Evolutionary conservation across 2,329 filamentous ascomycete species (phyloP), one percentile per base, ranked within the genome.

Genomic region (Bipolaris sorokiniana): DNA sequence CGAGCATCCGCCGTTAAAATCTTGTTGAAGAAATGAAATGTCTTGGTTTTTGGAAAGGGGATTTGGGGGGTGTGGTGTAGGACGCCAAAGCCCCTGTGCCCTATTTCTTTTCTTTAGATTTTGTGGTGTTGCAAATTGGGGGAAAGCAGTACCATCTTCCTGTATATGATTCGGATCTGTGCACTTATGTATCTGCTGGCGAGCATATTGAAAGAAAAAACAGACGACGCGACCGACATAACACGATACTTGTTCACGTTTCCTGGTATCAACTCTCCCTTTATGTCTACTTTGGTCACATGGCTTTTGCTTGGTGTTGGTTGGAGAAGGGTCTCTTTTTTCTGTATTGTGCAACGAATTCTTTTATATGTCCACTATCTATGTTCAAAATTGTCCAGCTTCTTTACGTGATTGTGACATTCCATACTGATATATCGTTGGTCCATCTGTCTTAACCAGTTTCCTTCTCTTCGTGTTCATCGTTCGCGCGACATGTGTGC

Each of bases 1-100:
- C 51, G 49, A 62, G 56, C 48, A 56, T 57, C 53, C 54, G 61
- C 57, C 63, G 60, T 62, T 70, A 70, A 70, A 54, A 20, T 64
- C 59, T 60, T 49, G 31, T 48, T 61, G 18, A 22, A 74, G 71
- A 70, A 72, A 70, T 75, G 67, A 67, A 67, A 52, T 15, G 20
- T 10, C 51, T 41, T n/a, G 10, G 37, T 54, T 42, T 42, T 20
- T 20, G 13, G 20, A 15, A 42, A 22, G 6, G 22, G 20, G 40
- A 5, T 26, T 31, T 31, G 28, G 28, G 40, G 20, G 6, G 15
- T 13, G 20, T 42, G 40, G 23, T 23, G 40, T 3, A 22, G 40
- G 2, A 23, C 13, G 20, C 18, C 20, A 42, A 42, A 15, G 40
- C 11, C 10, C 49, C 48, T 28, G 42, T 49, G 28, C 15, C 18